Evolutionary conservation across 2,329 filamentous ascomycete genomes (phyloP).

Genomic region (Fusarium bulbicola): DNA sequence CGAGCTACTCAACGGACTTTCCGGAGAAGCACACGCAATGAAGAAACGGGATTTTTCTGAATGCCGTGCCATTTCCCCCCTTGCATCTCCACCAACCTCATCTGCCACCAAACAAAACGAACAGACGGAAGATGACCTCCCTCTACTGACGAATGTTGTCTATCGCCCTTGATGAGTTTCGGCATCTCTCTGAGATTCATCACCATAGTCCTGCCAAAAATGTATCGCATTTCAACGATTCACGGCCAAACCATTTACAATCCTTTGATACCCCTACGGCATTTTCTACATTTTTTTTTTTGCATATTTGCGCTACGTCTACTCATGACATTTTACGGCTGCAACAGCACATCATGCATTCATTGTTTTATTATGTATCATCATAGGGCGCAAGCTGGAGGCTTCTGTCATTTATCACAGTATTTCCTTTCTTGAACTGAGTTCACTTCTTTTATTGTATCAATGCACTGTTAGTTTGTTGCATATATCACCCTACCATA

Average conservation of each 20-base stretch:
- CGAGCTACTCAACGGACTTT: constrained; percentile 56
- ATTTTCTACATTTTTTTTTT: constrained; percentile 7
- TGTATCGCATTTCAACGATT: constrained; percentile 35
- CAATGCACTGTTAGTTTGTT: constrained; percentile 4
- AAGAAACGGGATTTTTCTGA: constrained; percentile 40
- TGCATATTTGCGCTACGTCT: constrained; percentile 12
- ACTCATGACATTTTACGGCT: constrained; percentile 34
- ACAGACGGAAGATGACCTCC: constrained; percentile 40
- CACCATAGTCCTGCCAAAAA: constrained; percentile 9
- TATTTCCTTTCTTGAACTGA: neutral
- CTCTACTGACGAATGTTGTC: constrained; percentile 61
- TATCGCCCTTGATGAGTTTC: constrained; percentile 53
- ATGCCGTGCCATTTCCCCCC: constrained; percentile 40
- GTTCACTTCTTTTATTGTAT: neutral
- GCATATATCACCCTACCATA: constrained; percentile 8
- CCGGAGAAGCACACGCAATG: constrained; percentile 27
- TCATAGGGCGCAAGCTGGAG: constrained; percentile 14
- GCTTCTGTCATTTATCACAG: constrained; percentile 3
- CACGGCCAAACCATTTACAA: constrained; percentile 40
- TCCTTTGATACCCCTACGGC: constrained; percentile 41
- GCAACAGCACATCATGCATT: constrained; percentile 32
- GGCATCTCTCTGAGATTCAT: constrained; percentile 3
- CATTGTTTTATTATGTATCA: constrained; percentile 21
- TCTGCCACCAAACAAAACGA: constrained; percentile 34
- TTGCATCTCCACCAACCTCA: constrained; percentile 47